These are phyloP conservation scores for Castanopsis chinensis DNA, from an alignment of 306 rosid genomes.

Conservation along the genomic window DNA sequence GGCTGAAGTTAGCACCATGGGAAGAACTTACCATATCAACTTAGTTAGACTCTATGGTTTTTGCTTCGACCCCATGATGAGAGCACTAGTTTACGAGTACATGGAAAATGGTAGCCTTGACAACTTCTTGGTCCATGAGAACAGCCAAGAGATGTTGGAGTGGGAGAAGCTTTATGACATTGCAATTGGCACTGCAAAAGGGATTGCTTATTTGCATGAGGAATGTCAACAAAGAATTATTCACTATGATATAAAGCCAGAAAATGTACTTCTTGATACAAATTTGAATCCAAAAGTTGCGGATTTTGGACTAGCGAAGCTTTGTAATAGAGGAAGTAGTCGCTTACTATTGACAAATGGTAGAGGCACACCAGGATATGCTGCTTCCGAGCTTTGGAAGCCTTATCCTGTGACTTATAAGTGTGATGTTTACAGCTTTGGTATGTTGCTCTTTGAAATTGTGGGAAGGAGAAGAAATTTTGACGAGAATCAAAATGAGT, in stretches of 20 bases:
- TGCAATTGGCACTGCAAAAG: slow-evolving; percentile 11
- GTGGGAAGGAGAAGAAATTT: slow-evolving; percentile 10
- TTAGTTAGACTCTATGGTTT: slow-evolving; percentile 20
- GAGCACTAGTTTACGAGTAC: background rate
- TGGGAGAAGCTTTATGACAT: background rate
- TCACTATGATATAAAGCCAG: slow-evolving; percentile 16
- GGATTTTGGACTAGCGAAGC: slow-evolving; percentile 11
- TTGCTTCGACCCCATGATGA: background rate
- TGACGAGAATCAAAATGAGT: no score
- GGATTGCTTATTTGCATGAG: slow-evolving; percentile 17
- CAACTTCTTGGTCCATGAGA: background rate
- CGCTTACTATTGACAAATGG: no score
- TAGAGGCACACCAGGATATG: slow-evolving; percentile 19
- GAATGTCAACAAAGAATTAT: slow-evolving; percentile 8
- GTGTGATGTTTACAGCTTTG: background rate
- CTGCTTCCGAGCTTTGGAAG: slow-evolving; percentile 12
- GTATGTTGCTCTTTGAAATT: slow-evolving; percentile 11
- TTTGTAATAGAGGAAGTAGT: background rate
- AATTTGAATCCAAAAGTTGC: background rate
- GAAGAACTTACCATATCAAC: slow-evolving; percentile 16
- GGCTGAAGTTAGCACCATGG: slow-evolving; percentile 12
- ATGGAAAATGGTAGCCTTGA: background rate
- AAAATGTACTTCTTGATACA: slow-evolving; percentile 1
- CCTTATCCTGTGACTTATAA: slow-evolving; percentile 9
- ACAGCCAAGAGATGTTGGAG: background rate